Percentiles rank a stretch among this genome's conserved stretches.
Evolutionary conservation across 2,329 filamentous ascomycete genomes (phyloP).

Genomic region (Thielaviopsis musarum): DNA sequence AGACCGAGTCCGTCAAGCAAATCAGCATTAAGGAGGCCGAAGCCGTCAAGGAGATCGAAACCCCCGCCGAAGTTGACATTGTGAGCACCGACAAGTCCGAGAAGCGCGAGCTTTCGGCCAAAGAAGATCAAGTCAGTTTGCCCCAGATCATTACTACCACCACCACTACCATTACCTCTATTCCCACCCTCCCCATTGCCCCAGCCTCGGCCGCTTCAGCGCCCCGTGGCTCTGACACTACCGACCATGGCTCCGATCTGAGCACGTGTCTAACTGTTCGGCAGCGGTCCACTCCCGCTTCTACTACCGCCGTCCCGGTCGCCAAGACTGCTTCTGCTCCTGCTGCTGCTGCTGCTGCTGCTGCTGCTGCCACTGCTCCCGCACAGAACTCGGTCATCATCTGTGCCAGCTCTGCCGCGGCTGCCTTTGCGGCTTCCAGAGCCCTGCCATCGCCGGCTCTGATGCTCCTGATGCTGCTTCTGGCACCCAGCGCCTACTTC

Average conservation of each 20-base stretch:
- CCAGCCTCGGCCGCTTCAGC: background rate
- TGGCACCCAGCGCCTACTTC: background rate
- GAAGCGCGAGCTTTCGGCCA: slow-evolving; percentile 1
- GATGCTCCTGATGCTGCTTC: slow-evolving; percentile 2
- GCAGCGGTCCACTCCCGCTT: slow-evolving; percentile 4
- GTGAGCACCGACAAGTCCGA: background rate
- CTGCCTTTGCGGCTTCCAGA: background rate
- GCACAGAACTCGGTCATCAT: background rate
- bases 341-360: background rate
- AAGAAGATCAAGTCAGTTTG: slow-evolving; percentile 9
- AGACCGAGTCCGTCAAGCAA: background rate
- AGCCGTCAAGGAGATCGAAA: no score
- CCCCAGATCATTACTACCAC: background rate
- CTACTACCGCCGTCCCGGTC: background rate
- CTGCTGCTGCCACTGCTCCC: background rate
- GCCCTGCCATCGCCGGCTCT: background rate
- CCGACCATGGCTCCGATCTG: background rate
- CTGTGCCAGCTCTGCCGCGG: background rate
- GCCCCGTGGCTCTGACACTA: background rate
- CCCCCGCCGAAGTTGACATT: no score
- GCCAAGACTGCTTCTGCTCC: background rate
- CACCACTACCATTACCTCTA: background rate
- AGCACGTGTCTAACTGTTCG: slow-evolving; percentile 8
- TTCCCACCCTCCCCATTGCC: background rate
- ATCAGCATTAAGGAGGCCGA: background rate